These are phyloP conservation scores for Alternaria atra DNA, from an alignment of 2,329 filamentous ascomycete species.

Conservation along the genomic window DNA sequence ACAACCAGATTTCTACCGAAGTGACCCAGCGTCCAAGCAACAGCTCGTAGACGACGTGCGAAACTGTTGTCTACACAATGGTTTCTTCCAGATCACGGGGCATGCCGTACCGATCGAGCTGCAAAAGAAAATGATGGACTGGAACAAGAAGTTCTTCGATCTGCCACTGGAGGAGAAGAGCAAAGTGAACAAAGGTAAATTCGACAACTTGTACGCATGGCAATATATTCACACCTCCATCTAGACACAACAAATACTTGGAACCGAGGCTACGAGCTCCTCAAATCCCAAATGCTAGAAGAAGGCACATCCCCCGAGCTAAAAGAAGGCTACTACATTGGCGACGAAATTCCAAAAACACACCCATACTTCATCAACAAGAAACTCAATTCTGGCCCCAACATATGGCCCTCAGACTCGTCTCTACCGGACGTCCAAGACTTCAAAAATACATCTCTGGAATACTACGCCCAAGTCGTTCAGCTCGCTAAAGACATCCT, in stretches of 20 bases:
- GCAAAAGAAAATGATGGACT: slow-evolving; percentile 51
- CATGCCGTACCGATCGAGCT: slow-evolving; percentile 52
- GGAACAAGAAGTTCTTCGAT: slow-evolving; percentile 54
- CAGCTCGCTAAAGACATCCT: slow-evolving; percentile 54
- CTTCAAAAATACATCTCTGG: slow-evolving; percentile 52
- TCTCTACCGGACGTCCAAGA: slow-evolving; percentile 31
- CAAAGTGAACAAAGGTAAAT: slow-evolving; percentile 48
- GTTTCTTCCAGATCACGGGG: slow-evolving; percentile 59
- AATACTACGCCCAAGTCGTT: slow-evolving; percentile 54
- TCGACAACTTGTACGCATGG: fast-evolving
- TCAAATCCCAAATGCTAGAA: slow-evolving; percentile 56
- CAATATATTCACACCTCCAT: not conserved
- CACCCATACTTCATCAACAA: slow-evolving; percentile 52
- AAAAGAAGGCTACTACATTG: slow-evolving; percentile 56
- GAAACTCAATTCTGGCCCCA: slow-evolving; percentile 53
- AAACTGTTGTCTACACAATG: slow-evolving; percentile 47
- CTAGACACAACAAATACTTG: slow-evolving; percentile 49
- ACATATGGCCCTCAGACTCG: slow-evolving; percentile 50
- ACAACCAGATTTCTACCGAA: slow-evolving; percentile 38
- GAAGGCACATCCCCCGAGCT: slow-evolving; percentile 54
- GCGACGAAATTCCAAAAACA: slow-evolving; percentile 52
- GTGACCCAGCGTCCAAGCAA: slow-evolving; percentile 32
- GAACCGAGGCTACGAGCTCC: slow-evolving; percentile 56
- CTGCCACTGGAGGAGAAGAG: slow-evolving; percentile 55
- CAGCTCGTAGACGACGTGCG: slow-evolving; percentile 41